Evolutionary conservation across 495 filamentous ascomycete genomes (phyloP), one percentile per base, ranked within the genome.

Genomic region (Hyaloscypha finlandica): DNA sequence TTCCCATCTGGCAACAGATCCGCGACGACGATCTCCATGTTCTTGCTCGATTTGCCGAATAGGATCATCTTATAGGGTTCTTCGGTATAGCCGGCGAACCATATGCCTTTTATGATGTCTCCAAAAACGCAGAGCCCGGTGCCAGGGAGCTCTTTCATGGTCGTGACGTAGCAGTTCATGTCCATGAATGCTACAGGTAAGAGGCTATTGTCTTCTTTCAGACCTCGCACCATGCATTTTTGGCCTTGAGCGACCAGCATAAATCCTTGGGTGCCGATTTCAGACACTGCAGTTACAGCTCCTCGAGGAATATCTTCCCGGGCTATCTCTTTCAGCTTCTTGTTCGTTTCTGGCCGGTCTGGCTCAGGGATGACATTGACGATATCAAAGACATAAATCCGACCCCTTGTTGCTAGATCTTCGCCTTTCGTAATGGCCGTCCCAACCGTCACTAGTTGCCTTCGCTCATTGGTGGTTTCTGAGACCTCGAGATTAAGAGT

Each of bases 111-210:
- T 70, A 94, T 83, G 6, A 91, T 94, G 79, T 99, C 95, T 0
- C 89, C 90, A 75, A 97, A 83, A 5, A 96, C 77, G 70, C 88
- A 91, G 74, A 98, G 81, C 4, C 94, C 94, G 0, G 93, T 96
- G 1, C 90, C 88, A 30, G 85, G 85, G 45, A 98, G 82, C 69
- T 92, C 91, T 74, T 93, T 96, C 56, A 90, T 87, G 4, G 89
- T 84, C 2, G 86, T 92, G 35, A 96, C 90, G 76, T 94, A 94
- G 78, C 91, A 93, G 80, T 91, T 94, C 89, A 97, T 93, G 72
- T 99, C 95, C 87, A 99, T 91, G 72, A 99, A 99, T 1, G 95
- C 95, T 29, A 98, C 94, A 0, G 95, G 95, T 2, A 98, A 83
- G 54, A 98, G 83, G 4, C 88, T 90, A 2, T 92, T 90, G 71